phyloP scores from a whole-genome alignment of 1,139 yeast genomes.

The Candida neerlandica region DNA sequence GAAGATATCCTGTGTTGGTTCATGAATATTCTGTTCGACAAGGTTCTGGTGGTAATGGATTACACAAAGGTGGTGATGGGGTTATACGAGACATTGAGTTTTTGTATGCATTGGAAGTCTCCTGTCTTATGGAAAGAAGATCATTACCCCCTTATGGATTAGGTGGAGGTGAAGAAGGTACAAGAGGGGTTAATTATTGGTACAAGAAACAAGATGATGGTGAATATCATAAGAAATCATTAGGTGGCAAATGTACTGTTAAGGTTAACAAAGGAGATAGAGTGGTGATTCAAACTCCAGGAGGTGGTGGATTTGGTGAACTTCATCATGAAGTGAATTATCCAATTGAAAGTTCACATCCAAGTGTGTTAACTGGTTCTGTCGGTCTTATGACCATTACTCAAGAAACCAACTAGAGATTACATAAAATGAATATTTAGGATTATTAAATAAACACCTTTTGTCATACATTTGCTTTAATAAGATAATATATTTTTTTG shows the following conservation, averaged over 20 bases:
- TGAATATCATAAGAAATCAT: slow-evolving; percentile 29
- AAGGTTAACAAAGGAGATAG: slow-evolving; percentile 44
- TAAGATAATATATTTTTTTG: too few species aligned
- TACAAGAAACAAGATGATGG: slow-evolving; percentile 25
- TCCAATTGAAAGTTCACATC: slow-evolving; percentile 26
- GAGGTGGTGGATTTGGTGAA: slow-evolving; percentile 52
- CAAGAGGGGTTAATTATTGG: slow-evolving; percentile 46
- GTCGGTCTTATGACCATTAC: slow-evolving; percentile 35
- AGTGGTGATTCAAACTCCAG: slow-evolving; percentile 46
- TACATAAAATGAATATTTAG: background rate
- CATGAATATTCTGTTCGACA: slow-evolving; percentile 42
- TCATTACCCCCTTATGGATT: slow-evolving; percentile 49
- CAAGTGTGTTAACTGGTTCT: slow-evolving; percentile 38
- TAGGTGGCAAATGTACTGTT: slow-evolving; percentile 49
- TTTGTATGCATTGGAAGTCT: slow-evolving; percentile 42
- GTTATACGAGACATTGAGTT: slow-evolving; percentile 50
- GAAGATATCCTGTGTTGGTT: slow-evolving; percentile 48
- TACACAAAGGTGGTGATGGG: slow-evolving; percentile 48
- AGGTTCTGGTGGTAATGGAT: slow-evolving; percentile 47
- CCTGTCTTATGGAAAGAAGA: slow-evolving; percentile 50
- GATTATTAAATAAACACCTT: background rate
- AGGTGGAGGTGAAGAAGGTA: slow-evolving; percentile 44
- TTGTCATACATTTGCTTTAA: too few species aligned
- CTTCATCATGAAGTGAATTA: slow-evolving; percentile 20
- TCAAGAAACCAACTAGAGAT: slow-evolving; percentile 36